Evolutionary conservation across 306 rosid genomes (phyloP).

Genomic region (Gastrolobium villosum): DNA sequence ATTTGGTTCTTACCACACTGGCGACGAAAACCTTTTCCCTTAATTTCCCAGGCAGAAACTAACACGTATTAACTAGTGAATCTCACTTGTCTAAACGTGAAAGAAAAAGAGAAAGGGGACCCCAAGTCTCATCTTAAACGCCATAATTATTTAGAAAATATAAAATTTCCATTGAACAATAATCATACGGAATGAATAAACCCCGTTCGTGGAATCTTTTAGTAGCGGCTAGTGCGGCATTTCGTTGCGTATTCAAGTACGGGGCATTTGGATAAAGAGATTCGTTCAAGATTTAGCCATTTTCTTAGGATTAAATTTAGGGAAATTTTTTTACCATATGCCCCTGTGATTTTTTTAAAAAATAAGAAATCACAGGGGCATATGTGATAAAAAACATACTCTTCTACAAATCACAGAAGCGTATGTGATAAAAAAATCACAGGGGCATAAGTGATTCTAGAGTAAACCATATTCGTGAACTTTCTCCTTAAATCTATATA

Average conservation of each 20-base stretch:
- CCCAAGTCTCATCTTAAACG: constrained; percentile 2
- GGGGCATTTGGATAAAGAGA: constrained; percentile 15
- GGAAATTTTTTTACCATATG: no score
- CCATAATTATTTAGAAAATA: constrained; percentile 30
- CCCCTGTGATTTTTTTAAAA: no score
- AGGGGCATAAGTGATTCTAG: no score
- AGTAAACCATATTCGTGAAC: no score
- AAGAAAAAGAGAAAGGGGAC: background rate
- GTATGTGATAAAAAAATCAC: no score
- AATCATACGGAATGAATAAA: constrained; percentile 38
- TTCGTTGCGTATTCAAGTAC: constrained; percentile 41
- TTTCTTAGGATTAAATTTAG: no score
- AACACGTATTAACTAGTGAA: background rate
- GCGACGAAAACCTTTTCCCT: background rate
- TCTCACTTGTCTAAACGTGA: background rate
- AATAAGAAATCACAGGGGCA: no score
- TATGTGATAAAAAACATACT: no score
- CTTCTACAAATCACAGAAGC: no score
- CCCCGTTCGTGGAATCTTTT: constrained; percentile 11
- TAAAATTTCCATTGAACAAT: constrained; percentile 24
- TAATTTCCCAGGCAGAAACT: background rate
- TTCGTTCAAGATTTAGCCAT: constrained; percentile 14
- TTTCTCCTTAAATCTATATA: no score
- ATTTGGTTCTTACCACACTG: background rate
- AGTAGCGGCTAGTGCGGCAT: constrained; percentile 29